These are phyloP conservation scores for Sugiyamaella chiloensis DNA, from an alignment of 805 yeast species.

Conservation along the genomic window DNA sequence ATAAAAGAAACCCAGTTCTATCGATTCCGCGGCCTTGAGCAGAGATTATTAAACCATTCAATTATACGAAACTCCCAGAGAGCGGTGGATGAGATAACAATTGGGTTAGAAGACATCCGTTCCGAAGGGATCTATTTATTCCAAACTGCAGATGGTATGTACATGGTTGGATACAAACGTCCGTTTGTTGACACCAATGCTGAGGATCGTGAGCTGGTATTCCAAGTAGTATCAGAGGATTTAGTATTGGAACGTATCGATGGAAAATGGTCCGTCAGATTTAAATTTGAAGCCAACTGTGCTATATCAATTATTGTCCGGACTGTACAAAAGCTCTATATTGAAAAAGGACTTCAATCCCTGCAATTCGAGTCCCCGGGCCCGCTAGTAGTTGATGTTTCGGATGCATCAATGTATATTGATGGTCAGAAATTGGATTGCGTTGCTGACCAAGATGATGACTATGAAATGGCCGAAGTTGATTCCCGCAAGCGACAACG, in stretches of 20 bases:
- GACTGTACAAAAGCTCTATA: background rate
- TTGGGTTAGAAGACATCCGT: conserved; percentile 47
- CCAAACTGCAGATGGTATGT: background rate
- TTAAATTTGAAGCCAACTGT: background rate
- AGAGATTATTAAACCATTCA: conserved; percentile 53
- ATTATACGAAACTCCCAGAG: conserved; percentile 53
- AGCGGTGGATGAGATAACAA: conserved; percentile 52
- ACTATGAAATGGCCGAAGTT: background rate
- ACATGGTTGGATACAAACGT: conserved; percentile 37
- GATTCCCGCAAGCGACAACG: conserved; percentile 2
- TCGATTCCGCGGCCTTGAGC: conserved; percentile 71
- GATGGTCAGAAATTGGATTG: conserved; percentile 11
- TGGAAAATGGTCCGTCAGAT: background rate
- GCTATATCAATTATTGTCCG: background rate
- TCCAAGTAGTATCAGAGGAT: conserved; percentile 36
- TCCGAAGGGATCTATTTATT: conserved; percentile 2
- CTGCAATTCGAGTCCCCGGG: background rate
- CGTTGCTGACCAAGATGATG: background rate
- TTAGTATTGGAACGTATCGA: background rate
- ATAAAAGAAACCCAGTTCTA: conserved; percentile 74
- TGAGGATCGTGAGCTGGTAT: conserved; percentile 36
- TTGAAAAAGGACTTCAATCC: background rate
- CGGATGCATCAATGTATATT: conserved; percentile 7
- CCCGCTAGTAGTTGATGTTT: background rate
- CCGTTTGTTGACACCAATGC: conserved; percentile 42